These are phyloP conservation scores for Fusarium dlaminii DNA, from an alignment of 2,329 filamentous ascomycete species.

Conservation along the genomic window DNA sequence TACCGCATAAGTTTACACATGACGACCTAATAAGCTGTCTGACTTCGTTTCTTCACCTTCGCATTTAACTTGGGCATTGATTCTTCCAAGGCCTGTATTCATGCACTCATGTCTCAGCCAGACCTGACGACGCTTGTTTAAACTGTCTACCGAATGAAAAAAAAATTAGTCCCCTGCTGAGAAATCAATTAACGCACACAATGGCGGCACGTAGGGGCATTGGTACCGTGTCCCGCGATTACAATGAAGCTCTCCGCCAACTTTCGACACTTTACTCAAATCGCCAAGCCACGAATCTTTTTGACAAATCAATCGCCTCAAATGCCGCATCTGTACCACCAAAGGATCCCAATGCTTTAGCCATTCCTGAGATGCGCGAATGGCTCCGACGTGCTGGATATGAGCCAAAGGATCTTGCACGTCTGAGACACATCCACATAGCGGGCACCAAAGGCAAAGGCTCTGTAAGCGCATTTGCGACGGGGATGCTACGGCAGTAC, in stretches of 20 bases:
- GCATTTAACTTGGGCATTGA: not conserved
- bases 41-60: not conserved
- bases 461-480: slow-evolving; percentile 85
- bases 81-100: not conserved
- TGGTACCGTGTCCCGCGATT: slow-evolving; percentile 49
- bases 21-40: not conserved
- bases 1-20: not conserved
- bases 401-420: slow-evolving; percentile 57
- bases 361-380: slow-evolving; percentile 82
- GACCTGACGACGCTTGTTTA: not conserved
- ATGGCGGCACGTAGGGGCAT: slow-evolving; percentile 14
- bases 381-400: slow-evolving; percentile 83
- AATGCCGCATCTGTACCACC: slow-evolving; percentile 53
- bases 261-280: slow-evolving; percentile 85
- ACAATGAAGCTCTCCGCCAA: slow-evolving; percentile 75
- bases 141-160: not conserved
- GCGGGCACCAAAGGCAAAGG: slow-evolving; percentile 96
- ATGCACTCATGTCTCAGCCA: not conserved
- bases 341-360: slow-evolving; percentile 71
- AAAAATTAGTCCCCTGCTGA: not conserved
- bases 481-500: slow-evolving; percentile 73
- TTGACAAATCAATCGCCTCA: slow-evolving; percentile 47
- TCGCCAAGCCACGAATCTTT: slow-evolving; percentile 68
- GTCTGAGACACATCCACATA: slow-evolving; percentile 75
- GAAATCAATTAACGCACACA: not conserved